Conservation (phyloP, 495 filamentous ascomycete species). For the Terfezia claveryi region DNA sequence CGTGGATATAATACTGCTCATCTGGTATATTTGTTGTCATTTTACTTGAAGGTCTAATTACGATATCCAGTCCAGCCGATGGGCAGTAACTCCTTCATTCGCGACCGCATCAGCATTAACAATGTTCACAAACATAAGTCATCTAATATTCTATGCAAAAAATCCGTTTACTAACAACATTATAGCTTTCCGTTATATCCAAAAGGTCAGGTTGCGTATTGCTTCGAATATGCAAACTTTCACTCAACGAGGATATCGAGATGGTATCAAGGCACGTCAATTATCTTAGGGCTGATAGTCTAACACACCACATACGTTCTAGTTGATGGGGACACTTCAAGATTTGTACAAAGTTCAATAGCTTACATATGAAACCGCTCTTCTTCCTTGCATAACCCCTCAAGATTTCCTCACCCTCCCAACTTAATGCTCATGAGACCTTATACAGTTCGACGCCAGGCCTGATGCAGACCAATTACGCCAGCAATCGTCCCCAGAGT, state of each 20-base stretch:
- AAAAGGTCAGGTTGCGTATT: slow-evolving; percentile 51
- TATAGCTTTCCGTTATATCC: slow-evolving; percentile 50
- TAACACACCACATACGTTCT: background rate
- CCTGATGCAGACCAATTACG: slow-evolving; percentile 40
- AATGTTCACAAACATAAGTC: slow-evolving; percentile 23
- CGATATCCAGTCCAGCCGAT: slow-evolving; percentile 59
- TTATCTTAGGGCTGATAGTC: no score
- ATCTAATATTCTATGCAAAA: background rate
- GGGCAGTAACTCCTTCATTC: slow-evolving; percentile 52
- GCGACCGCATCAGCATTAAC: slow-evolving; percentile 39
- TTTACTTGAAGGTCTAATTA: slow-evolving; percentile 56
- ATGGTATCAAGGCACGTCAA: slow-evolving; percentile 15
- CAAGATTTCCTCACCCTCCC: no score
- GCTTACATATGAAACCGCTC: no score
- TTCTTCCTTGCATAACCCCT: no score
- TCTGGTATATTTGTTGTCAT: slow-evolving; percentile 50
- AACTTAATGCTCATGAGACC: no score
- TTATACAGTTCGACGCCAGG: slow-evolving; percentile 27
- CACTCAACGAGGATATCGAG: slow-evolving; percentile 80
- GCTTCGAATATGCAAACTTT: slow-evolving; percentile 90
- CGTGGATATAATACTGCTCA: slow-evolving; percentile 68
- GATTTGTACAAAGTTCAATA: no score
- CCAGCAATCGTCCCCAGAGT: slow-evolving; percentile 44
- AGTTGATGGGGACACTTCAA: slow-evolving; percentile 37
- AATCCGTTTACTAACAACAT: background rate